Evolutionary conservation across 2,329 filamentous ascomycete species (phyloP).

Genomic region (Pseudodiploospora longispora): DNA sequence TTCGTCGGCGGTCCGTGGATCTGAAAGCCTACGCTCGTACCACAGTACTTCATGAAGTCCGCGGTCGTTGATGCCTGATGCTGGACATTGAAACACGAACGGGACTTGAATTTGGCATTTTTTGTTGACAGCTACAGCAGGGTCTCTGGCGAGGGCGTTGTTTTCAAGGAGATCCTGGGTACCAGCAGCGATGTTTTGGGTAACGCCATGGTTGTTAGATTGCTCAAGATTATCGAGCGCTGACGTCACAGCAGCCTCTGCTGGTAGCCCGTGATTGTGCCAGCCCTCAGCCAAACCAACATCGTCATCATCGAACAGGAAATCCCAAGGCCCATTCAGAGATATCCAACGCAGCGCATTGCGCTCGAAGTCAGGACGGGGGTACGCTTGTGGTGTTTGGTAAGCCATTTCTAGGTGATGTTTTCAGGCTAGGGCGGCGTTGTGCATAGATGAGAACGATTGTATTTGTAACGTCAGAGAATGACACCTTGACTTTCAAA

Average conservation of each 20-base stretch:
- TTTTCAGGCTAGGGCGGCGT: no score
- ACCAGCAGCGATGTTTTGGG: slow-evolving; percentile 39
- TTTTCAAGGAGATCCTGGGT: slow-evolving; percentile 39
- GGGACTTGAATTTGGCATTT: slow-evolving; percentile 53
- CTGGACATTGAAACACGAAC: slow-evolving; percentile 56
- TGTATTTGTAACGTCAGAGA: no score
- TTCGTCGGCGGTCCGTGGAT: slow-evolving; percentile 38
- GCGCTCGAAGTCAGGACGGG: slow-evolving; percentile 57
- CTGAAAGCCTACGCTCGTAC: slow-evolving; percentile 50
- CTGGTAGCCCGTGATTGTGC: slow-evolving; percentile 44
- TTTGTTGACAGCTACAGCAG: slow-evolving; percentile 22
- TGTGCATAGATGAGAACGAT: no score
- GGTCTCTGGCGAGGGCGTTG: slow-evolving; percentile 28
- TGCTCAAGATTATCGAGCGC: slow-evolving; percentile 23
- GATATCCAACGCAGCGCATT: slow-evolving; percentile 47
- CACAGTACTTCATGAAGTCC: slow-evolving; percentile 59
- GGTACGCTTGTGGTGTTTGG: slow-evolving; percentile 32
- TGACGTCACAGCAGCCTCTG: slow-evolving; percentile 24
- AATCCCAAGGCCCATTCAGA: slow-evolving; percentile 56
- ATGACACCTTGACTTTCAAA: no score
- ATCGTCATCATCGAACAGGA: slow-evolving; percentile 59
- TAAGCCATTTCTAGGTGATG: background rate
- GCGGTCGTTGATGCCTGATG: slow-evolving; percentile 53
- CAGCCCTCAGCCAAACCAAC: slow-evolving; percentile 44
- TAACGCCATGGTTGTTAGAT: slow-evolving; percentile 24